A percentile compares a stretch with the other conserved stretches of the same genome.
Conservation (phyloP, 2,329 filamentous ascomycete genomes). For the Botrytis fragariae region DNA sequence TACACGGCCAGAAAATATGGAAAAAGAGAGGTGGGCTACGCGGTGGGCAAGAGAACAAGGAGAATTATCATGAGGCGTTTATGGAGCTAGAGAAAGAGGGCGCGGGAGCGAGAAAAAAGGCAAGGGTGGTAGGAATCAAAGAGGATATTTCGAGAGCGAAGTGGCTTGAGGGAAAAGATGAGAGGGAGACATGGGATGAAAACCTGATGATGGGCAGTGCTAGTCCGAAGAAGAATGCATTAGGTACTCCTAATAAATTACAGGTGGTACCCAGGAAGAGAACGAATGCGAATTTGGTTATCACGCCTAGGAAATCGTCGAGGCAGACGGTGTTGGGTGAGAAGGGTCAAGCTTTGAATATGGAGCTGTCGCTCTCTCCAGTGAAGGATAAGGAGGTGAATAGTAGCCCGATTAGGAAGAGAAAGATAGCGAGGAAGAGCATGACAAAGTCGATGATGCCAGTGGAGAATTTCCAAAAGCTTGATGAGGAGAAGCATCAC, state of each 20-base stretch:
- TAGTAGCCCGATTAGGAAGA: constrained; percentile 24
- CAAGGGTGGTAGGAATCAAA: constrained; percentile 33
- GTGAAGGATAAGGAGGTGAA: background rate
- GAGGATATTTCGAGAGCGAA: constrained; percentile 38
- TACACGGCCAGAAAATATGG: constrained; percentile 39
- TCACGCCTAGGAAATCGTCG: constrained; percentile 36
- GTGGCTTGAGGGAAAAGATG: constrained; percentile 32
- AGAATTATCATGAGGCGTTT: constrained; percentile 29
- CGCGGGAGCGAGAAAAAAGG: constrained; percentile 40
- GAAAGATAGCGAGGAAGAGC: constrained; percentile 32
- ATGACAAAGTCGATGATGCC: constrained; percentile 22
- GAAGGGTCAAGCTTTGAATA: background rate
- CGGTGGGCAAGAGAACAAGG: constrained; percentile 25
- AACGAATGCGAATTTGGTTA: constrained; percentile 37
- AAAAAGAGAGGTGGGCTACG: constrained; percentile 29
- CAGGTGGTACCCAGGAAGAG: constrained; percentile 34
- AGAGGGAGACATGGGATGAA: background rate
- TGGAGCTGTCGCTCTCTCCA: background rate
- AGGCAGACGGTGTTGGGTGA: constrained; percentile 23
- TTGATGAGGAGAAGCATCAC: constrained; percentile 13
- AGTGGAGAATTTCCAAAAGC: background rate
- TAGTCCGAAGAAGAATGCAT: constrained; percentile 25
- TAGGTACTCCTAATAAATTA: constrained; percentile 6
- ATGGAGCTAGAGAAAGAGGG: constrained; percentile 41
- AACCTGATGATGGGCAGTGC: constrained; percentile 14